Base-by-base conservation (phyloP, 2,329 filamentous ascomycete genomes). In the Rugonectria rugulosa region DNA sequence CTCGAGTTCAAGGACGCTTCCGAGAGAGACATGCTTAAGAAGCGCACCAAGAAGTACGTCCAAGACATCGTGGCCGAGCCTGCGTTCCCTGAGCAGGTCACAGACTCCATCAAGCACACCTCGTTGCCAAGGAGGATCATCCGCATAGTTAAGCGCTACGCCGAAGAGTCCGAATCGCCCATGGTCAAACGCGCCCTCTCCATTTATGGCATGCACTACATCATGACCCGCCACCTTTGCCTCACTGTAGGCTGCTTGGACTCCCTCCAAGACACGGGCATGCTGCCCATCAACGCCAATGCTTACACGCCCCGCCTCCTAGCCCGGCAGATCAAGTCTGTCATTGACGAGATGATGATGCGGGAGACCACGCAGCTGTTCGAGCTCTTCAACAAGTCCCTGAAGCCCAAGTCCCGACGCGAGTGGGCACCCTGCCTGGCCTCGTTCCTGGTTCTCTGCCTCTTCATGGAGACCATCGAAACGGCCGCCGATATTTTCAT, bases 381-480 rank as follows among this genome's bases (percentile, higher is more conserved):
- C 62, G 77, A 82, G 32, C 70, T 75, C 57, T 84, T 86, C 66
- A 75, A 77, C 58, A 78, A 78, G 59, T 77, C 78, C 23, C 77
- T 86, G 36, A 85, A 84, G 68, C 79, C 79, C 15, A 84, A 83
- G 68, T 75, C 77, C 37, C 75, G 80, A 17, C 70, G 71, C 34
- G 80, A 83, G 59, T 86, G 82, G 82, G 82, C 81, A 29, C 81
- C 82, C 2, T 85, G 82, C 64, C 72, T 83, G 14, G 83, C 81
- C 2, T 77, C 83, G 0, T 85, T 86, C 63, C 70, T 85, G 10
- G 77, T 84, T 4, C 75, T 86, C 24, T 84, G 81, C 59, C 73
- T 85, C 31, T 83, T 84, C 66, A 84, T 86, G 81, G 83, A 86
- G 70, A 72, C 78, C 20, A 77, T 84, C 46, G 81, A 85, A 71